phyloP scores from a whole-genome alignment of 1,284 basidiomycete genomes.

The Ceratobasidium sp. region DNA sequence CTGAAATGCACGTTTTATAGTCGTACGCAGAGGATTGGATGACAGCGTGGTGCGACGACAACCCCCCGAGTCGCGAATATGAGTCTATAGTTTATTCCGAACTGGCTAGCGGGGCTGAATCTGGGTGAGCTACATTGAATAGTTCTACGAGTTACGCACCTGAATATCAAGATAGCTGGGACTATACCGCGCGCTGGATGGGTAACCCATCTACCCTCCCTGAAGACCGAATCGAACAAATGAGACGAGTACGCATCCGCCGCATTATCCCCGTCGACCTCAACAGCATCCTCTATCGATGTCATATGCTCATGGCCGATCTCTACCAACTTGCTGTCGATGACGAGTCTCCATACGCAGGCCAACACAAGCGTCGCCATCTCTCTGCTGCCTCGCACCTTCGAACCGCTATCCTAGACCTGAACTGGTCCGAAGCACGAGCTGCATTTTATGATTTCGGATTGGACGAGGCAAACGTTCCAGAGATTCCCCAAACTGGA shows the following conservation, averaged over 20 bases:
- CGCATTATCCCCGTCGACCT: conserved; percentile 78
- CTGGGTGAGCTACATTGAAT: conserved; percentile 53
- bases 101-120: conserved; percentile 87
- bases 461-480: conserved; percentile 49
- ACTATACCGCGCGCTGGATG: conserved; percentile 34
- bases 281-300: conserved; percentile 81
- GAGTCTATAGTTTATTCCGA: conserved; percentile 72
- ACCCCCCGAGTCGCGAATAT: conserved; percentile 53
- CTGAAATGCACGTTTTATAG: background rate
- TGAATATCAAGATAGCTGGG: background rate
- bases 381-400: conserved; percentile 61
- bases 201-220: background rate
- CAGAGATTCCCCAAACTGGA: conserved; percentile 64
- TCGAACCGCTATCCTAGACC: conserved; percentile 77
- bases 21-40: conserved; percentile 68
- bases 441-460: conserved; percentile 91
- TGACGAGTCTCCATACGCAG: conserved; percentile 51
- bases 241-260: conserved; percentile 52
- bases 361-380: conserved; percentile 44
- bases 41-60: conserved; percentile 64
- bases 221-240: conserved; percentile 12
- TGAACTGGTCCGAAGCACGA: conserved; percentile 83
- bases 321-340: conserved; percentile 61
- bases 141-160: background rate
- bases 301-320: conserved; percentile 66